phyloP scores from a whole-genome alignment of 768 basidiomycete species.

The Melanogaster broomeanus region DNA sequence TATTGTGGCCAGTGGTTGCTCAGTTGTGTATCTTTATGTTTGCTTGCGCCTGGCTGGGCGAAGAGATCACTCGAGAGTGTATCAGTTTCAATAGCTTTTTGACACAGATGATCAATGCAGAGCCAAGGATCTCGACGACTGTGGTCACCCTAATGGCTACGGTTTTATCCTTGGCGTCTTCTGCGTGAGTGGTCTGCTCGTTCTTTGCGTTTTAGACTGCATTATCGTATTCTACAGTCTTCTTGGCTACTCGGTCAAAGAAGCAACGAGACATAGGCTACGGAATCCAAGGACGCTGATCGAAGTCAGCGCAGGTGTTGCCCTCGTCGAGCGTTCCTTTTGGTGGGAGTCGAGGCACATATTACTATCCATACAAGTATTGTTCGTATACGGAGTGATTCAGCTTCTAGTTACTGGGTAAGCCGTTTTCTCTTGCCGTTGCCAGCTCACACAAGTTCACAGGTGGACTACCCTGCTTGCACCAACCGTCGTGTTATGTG shows the following conservation, averaged over 20 bases:
- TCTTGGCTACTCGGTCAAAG: conserved; percentile 2
- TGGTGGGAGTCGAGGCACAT: neutral
- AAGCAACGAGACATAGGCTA: conserved; percentile 18
- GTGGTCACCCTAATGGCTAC: conserved; percentile 7
- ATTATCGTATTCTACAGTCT: neutral
- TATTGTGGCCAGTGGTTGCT: neutral
- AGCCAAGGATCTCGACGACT: neutral
- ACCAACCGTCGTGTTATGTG: conserved; percentile 4
- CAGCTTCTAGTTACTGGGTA: conserved; percentile 17
- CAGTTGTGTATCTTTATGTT: neutral
- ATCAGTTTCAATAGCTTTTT: neutral
- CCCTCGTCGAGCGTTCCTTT: conserved; percentile 2
- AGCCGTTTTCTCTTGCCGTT: neutral
- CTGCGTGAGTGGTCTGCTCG: neutral
- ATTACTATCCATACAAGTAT: conserved; percentile 1
- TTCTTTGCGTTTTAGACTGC: no score
- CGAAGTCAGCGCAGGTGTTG: conserved; percentile 8
- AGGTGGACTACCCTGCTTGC: conserved; percentile 15
- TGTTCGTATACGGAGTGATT: conserved; percentile 7
- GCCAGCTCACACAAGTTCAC: neutral
- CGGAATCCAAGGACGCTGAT: conserved; percentile 11
- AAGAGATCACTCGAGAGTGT: neutral
- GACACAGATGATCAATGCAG: neutral
- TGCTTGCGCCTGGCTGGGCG: neutral
- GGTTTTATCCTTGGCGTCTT: neutral